These are phyloP conservation scores for Thelephora ganbajun DNA, from an alignment of 768 basidiomycete genomes.

Conservation along the genomic window DNA sequence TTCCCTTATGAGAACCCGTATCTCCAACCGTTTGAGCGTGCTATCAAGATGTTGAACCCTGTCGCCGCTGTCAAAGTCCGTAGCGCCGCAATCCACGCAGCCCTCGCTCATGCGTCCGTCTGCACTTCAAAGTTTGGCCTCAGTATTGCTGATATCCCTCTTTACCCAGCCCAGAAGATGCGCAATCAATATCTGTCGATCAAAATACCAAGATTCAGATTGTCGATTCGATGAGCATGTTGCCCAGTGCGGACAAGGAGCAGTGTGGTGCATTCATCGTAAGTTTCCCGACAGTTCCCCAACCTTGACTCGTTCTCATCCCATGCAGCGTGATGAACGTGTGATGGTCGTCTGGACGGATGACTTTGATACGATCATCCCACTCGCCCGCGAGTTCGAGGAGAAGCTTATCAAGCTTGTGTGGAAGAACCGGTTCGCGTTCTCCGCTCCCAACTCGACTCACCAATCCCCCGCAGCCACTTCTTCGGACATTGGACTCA, in stretches of 20 bases:
- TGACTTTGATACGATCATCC: slow-evolving; percentile 66
- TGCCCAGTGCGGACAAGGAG: slow-evolving; percentile 77
- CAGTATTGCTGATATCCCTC: neutral
- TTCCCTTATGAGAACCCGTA: slow-evolving; percentile 81
- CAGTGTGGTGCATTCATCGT: slow-evolving; percentile 84
- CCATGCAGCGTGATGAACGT: slow-evolving; percentile 58
- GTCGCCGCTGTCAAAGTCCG: slow-evolving; percentile 75
- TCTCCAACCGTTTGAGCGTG: slow-evolving; percentile 72
- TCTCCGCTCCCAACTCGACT: slow-evolving; percentile 17
- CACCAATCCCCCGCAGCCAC: slow-evolving; percentile 32
- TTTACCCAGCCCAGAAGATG: slow-evolving; percentile 39
- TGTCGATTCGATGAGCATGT: slow-evolving; percentile 48
- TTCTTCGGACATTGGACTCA: slow-evolving; percentile 41
- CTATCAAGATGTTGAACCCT: slow-evolving; percentile 62
- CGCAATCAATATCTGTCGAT: slow-evolving; percentile 55
- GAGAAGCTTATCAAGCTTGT: slow-evolving; percentile 70
- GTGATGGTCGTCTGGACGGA: slow-evolving; percentile 81
- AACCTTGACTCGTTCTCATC: neutral
- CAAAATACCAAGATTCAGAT: slow-evolving; percentile 79
- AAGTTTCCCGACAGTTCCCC: slow-evolving; percentile 13
- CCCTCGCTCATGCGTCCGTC: slow-evolving; percentile 53
- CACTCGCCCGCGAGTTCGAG: slow-evolving; percentile 59
- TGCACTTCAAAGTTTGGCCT: slow-evolving; percentile 1
- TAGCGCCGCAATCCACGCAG: slow-evolving; percentile 70
- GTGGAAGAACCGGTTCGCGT: slow-evolving; percentile 39